A percentile compares a stretch with the other conserved stretches of the same genome.
Conservation (phyloP, 345 rosid genomes). For the Eucalyptus polyanthemos region DNA sequence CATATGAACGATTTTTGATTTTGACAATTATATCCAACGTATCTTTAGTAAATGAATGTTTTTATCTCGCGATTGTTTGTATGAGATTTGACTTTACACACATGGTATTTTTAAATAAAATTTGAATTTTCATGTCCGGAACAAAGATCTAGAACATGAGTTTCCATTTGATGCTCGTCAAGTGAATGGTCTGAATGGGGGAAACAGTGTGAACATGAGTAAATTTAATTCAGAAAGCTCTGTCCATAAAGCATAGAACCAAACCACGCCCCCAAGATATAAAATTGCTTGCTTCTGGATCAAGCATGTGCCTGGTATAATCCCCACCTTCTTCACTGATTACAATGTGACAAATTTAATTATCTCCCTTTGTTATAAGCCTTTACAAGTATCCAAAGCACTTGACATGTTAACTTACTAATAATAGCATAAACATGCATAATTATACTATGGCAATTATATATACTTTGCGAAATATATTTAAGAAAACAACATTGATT, state of each 20-base stretch:
- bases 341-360: not conserved
- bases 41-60: not conserved
- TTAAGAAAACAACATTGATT: not conserved
- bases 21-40: not conserved
- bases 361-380: not conserved
- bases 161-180: not conserved
- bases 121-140: not conserved
- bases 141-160: not conserved
- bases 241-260: not conserved
- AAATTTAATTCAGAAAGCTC: not conserved
- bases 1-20: accelerated
- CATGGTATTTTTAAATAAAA: not conserved
- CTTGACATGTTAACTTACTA: not conserved
- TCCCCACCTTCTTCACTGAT: not conserved
- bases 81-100: not conserved
- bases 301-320: not conserved
- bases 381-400: not conserved
- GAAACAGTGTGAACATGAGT: not conserved
- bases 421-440: not conserved
- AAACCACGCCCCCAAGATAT: not conserved
- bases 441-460: not conserved
- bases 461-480: too few species aligned
- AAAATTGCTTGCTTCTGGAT: not conserved
- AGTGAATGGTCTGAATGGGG: too few species aligned
- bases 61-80: accelerated